Percentiles rank a stretch among this genome's conserved stretches.
Conservation (phyloP, 2,329 filamentous ascomycete genomes). For the Colletotrichum filicis region DNA sequence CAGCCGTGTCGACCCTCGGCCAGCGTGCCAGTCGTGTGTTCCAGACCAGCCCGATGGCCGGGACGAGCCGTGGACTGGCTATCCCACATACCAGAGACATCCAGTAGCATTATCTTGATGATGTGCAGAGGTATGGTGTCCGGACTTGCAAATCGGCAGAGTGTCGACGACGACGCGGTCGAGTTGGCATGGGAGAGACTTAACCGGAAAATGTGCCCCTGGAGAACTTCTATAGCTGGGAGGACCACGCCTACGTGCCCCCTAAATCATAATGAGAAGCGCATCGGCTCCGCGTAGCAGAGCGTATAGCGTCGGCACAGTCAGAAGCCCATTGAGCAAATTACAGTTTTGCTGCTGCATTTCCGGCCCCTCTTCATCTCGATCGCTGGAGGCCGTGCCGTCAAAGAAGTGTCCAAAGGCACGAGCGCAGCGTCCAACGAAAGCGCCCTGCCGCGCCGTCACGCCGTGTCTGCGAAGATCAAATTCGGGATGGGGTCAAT, state of each 20-base stretch:
- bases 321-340: not conserved
- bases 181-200: conserved; percentile 5
- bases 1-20: not conserved
- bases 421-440: conserved; percentile 3
- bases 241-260: conserved; percentile 1
- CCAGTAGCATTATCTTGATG: not conserved
- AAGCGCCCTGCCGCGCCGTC: not conserved
- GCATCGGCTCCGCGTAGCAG: not conserved
- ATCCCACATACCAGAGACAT: not conserved
- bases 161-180: not conserved
- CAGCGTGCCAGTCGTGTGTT: not conserved
- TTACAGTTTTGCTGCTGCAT: not conserved
- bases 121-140: not conserved
- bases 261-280: not conserved
- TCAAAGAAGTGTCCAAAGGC: not conserved
- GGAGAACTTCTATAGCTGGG: not conserved
- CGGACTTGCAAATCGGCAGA: not conserved
- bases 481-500: not conserved
- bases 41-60: conserved; percentile 3
- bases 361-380: conserved; percentile 14
- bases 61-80: not conserved
- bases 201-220: not conserved
- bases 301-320: not conserved
- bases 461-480: not conserved
- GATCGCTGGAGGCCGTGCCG: conserved; percentile 17